Evolutionary conservation across 148 eudicot genomes (phyloP).

Genomic region (Chenopodium quinoa): DNA sequence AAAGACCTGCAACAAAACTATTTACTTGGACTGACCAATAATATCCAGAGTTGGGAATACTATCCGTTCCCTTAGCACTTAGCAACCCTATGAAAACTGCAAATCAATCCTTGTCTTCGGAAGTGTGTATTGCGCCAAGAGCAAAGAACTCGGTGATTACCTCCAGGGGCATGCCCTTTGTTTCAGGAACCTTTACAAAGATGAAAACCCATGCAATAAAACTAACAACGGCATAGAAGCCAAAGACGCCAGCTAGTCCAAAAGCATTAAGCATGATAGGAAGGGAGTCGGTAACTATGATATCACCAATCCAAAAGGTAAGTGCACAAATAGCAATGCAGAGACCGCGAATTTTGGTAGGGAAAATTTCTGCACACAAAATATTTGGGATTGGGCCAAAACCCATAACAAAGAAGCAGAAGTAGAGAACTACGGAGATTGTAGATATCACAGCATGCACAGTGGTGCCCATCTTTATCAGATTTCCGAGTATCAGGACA

Average conservation of each 20-base stretch:
- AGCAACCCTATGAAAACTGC: not conserved
- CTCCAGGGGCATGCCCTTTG: slow-evolving; percentile 67
- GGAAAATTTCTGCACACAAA: slow-evolving; percentile 58
- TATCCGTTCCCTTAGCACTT: not conserved
- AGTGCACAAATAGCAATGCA: slow-evolving; percentile 64
- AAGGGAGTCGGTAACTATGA: slow-evolving; percentile 51
- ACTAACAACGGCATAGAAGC: slow-evolving; percentile 44
- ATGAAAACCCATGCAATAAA: slow-evolving; percentile 46
- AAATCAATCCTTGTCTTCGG: slow-evolving; percentile 26
- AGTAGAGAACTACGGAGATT: slow-evolving; percentile 43
- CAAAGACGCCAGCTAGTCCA: slow-evolving; percentile 57
- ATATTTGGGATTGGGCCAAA: slow-evolving; percentile 62
- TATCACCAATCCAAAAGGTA: slow-evolving; percentile 51
- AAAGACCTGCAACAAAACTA: slow-evolving; percentile 3
- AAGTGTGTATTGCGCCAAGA: slow-evolving; percentile 43
- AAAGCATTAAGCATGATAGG: slow-evolving; percentile 46
- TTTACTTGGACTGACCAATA: slow-evolving; percentile 19
- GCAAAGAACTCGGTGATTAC: slow-evolving; percentile 61
- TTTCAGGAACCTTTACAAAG: slow-evolving; percentile 59
- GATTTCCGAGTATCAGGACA: slow-evolving; percentile 38
- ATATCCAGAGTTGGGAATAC: not conserved
- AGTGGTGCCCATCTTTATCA: slow-evolving; percentile 37
- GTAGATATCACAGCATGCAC: slow-evolving; percentile 45
- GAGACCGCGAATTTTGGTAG: slow-evolving; percentile 55
- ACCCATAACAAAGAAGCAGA: slow-evolving; percentile 57